These are phyloP conservation scores for Magnolia changhungtana DNA, from an alignment of 164 flowering plant species.

Conservation along the genomic window DNA sequence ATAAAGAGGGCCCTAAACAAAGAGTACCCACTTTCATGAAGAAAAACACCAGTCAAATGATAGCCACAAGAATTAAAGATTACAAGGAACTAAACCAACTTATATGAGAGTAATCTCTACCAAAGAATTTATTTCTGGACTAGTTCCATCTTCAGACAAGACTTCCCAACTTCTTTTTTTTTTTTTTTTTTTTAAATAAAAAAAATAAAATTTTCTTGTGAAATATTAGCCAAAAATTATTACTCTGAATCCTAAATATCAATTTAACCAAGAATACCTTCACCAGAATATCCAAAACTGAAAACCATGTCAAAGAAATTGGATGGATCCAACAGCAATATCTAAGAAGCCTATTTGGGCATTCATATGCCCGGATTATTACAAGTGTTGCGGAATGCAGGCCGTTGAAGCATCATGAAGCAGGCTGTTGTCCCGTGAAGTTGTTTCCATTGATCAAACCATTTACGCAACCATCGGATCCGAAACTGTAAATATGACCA, in stretches of 20 bases:
- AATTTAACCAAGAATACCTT: neutral
- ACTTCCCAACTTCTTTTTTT: neutral
- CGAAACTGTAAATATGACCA: slow-evolving; percentile 78
- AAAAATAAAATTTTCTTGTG: neutral
- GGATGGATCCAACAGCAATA: neutral
- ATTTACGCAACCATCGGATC: slow-evolving; percentile 27
- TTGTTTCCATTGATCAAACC: slow-evolving; percentile 3
- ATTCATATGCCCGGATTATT: neutral
- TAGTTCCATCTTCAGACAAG: neutral
- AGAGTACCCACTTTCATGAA: no score
- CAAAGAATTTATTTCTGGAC: neutral
- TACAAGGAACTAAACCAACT: neutral
- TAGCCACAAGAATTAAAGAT: no score
- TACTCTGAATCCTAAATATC: neutral
- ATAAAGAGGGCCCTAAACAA: no score
- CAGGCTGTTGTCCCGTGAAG: neutral
- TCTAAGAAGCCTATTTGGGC: neutral
- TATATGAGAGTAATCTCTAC: neutral
- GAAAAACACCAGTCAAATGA: no score
- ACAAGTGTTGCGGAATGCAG: no score
- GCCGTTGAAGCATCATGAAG: neutral
- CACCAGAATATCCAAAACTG: neutral
- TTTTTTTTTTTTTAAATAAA: no score
- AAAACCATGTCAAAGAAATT: neutral
- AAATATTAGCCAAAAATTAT: neutral